Evolutionary conservation across 1,284 basidiomycete genomes (phyloP).

Genomic region (Termitomyces sp.): DNA sequence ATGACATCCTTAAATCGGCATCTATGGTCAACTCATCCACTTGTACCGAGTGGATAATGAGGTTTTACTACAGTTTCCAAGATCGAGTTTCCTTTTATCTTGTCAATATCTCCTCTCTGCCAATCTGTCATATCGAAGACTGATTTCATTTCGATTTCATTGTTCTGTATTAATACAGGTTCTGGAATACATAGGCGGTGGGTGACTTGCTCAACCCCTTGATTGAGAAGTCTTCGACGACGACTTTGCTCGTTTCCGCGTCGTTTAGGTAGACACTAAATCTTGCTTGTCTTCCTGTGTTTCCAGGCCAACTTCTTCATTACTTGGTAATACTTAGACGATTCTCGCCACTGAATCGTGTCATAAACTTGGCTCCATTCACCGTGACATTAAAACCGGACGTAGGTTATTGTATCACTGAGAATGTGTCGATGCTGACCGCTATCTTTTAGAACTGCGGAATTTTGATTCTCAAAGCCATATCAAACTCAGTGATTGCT

Average conservation of each 20-base stretch:
- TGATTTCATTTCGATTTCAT: conserved; percentile 57
- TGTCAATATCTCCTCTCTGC: conserved; percentile 44
- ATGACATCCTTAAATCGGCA: conserved; percentile 82
- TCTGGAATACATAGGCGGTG: conserved; percentile 93
- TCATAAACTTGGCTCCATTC: conserved; percentile 93
- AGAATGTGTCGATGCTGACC: neutral
- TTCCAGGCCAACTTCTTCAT: conserved; percentile 16
- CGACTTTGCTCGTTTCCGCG: conserved; percentile 91
- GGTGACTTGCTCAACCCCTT: conserved; percentile 94
- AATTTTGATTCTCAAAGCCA: conserved; percentile 94
- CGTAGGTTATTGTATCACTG: conserved; percentile 39
- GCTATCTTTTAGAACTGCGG: conserved; percentile 31
- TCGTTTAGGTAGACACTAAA: conserved; percentile 68
- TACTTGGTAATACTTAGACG: conserved; percentile 64
- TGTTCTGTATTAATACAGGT: conserved; percentile 49
- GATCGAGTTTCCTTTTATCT: conserved; percentile 92
- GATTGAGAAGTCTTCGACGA: conserved; percentile 93
- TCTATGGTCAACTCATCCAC: conserved; percentile 64
- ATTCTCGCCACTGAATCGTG: conserved; percentile 92
- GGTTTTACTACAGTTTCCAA: conserved; percentile 88
- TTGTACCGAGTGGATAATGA: conserved; percentile 89
- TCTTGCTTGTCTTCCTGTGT: conserved; percentile 11
- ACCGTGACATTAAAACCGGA: conserved; percentile 96
- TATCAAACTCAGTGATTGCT: conserved; percentile 94
- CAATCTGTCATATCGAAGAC: conserved; percentile 17